phyloP scores from a whole-genome alignment of 2,329 filamentous ascomycete species.

The Xylaria multiplex region DNA sequence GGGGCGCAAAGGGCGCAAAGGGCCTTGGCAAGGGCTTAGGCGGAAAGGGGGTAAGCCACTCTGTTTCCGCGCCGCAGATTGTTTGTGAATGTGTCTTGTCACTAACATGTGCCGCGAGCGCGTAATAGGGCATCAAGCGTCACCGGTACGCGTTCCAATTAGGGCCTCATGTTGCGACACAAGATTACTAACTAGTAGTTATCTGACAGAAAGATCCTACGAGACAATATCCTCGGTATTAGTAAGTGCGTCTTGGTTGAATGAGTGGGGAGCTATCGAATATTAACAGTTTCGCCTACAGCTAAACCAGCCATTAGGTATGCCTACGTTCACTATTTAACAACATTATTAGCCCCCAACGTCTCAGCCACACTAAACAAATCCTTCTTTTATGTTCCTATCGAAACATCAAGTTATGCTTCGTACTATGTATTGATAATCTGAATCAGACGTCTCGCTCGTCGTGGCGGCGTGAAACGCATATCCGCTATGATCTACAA shows the following conservation, averaged over 20 bases:
- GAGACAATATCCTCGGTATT: constrained; percentile 49
- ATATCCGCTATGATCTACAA: constrained; percentile 74
- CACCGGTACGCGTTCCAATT: constrained; percentile 40
- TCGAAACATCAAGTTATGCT: neutral
- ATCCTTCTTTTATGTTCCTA: neutral
- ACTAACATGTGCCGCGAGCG: constrained; percentile 28
- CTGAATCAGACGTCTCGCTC: constrained; percentile 70
- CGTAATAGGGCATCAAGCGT: constrained; percentile 42
- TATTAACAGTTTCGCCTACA: constrained; percentile 44
- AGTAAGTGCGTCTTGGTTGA: constrained; percentile 41
- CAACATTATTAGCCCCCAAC: neutral
- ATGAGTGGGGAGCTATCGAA: neutral
- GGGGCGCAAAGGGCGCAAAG: constrained; percentile 39
- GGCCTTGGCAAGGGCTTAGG: constrained; percentile 43
- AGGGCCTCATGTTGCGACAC: constrained; percentile 9
- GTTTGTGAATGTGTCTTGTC: constrained; percentile 6
- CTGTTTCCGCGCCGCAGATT: neutral
- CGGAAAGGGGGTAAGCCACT: constrained; percentile 42
- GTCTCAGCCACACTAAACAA: neutral
- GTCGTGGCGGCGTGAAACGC: constrained; percentile 80
- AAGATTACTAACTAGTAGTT: constrained; percentile 1
- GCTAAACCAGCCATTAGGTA: constrained; percentile 67
- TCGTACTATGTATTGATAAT: constrained; percentile 17
- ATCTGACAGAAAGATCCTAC: constrained; percentile 46
- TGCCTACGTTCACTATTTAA: constrained; percentile 28